Evolutionary conservation across 257 asterid species (phyloP).

Genomic region (Nicotiana tomentosiformis): DNA sequence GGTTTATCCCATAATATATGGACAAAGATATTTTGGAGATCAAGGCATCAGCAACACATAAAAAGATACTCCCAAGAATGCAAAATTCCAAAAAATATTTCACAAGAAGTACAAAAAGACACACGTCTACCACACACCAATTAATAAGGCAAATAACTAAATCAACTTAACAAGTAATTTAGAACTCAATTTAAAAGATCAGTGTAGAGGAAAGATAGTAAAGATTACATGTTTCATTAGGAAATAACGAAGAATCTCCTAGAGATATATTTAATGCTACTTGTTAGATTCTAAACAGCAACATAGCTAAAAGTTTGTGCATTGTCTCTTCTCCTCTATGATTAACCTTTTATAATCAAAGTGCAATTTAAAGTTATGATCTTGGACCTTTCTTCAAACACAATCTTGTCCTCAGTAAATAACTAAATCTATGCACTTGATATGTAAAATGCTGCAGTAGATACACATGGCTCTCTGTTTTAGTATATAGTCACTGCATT

Average conservation of each 20-base stretch:
- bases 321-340: not conserved
- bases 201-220: not conserved
- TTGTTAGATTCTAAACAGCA: not conserved
- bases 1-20: too few relatives aligned
- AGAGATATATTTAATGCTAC: not conserved
- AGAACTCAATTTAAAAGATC: not conserved
- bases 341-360: not conserved
- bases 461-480: not conserved
- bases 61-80: too few relatives aligned
- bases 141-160: too few relatives aligned
- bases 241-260: too few relatives aligned
- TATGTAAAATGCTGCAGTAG: not conserved
- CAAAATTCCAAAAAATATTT: too few relatives aligned
- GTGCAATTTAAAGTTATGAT: constrained; percentile 46
- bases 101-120: not conserved
- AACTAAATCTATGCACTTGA: not conserved
- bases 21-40: too few relatives aligned
- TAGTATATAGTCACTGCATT: not conserved
- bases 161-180: too few relatives aligned
- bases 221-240: not conserved
- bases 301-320: not conserved
- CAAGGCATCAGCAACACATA: too few relatives aligned
- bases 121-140: not conserved
- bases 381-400: constrained; percentile 9
- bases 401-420: not conserved